These are phyloP conservation scores for Xylaria castorea DNA, from an alignment of 495 filamentous ascomycete species.

Conservation along the genomic window DNA sequence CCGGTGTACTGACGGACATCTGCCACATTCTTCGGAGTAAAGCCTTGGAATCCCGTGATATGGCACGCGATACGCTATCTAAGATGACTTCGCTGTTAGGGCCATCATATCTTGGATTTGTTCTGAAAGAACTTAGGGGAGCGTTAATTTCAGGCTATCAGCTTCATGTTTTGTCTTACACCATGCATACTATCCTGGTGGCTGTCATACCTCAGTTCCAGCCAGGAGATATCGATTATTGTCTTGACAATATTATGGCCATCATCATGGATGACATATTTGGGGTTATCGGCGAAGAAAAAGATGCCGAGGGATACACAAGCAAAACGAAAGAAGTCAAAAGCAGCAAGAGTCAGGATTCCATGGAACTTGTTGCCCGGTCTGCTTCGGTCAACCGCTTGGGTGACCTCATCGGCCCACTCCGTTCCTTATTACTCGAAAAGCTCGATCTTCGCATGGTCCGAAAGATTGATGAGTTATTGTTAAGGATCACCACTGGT, in stretches of 20 bases:
- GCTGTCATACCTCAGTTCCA: conserved; percentile 72
- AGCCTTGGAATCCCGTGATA: conserved; percentile 85
- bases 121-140: conserved; percentile 87
- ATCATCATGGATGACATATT: conserved; percentile 99
- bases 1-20: conserved; percentile 85
- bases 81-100: conserved; percentile 82
- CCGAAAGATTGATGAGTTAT: conserved; percentile 88
- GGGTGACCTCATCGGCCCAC: conserved; percentile 74
- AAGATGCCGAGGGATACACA: conserved; percentile 93
- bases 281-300: conserved; percentile 92
- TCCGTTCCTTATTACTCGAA: conserved; percentile 78
- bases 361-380: conserved; percentile 90
- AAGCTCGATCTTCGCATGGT: conserved; percentile 79
- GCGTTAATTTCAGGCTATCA: conserved; percentile 87
- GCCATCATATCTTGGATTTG: conserved; percentile 82
- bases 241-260: conserved; percentile 73
- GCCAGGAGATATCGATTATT: conserved; percentile 89
- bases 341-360: conserved; percentile 95
- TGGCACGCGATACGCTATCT: conserved; percentile 84
- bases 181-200: conserved; percentile 89
- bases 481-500: conserved; percentile 82
- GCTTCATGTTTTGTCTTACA: conserved; percentile 93
- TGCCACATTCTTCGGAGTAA: conserved; percentile 90
- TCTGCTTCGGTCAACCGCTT: conserved; percentile 76
- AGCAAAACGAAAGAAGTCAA: conserved; percentile 98